These are phyloP conservation scores for Lachancea waltii DNA, from an alignment of 805 yeast species.

Conservation along the genomic window DNA sequence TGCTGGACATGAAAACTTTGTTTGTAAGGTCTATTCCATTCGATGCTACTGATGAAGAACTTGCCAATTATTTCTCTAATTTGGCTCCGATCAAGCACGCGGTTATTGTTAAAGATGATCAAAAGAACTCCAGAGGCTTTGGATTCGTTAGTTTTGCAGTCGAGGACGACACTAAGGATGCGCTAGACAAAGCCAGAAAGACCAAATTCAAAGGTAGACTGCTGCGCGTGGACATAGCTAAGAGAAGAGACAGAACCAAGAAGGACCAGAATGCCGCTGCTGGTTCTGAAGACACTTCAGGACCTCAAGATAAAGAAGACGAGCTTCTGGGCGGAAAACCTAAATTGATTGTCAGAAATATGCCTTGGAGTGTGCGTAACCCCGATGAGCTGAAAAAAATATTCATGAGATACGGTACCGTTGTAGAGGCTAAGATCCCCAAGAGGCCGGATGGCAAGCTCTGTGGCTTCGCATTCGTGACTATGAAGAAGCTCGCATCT, in stretches of 20 bases:
- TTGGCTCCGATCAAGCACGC: conserved; percentile 95
- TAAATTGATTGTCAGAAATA: conserved; percentile 78
- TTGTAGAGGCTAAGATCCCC: conserved; percentile 84
- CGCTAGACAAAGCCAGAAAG: conserved; percentile 61
- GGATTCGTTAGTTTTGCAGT: conserved; percentile 88
- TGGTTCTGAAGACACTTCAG: conserved; percentile 9
- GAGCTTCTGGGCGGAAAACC: conserved; percentile 66
- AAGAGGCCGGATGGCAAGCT: conserved; percentile 79
- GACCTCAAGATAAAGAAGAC: conserved; percentile 33
- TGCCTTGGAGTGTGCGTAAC: conserved; percentile 92
- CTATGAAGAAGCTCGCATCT: conserved; percentile 70
- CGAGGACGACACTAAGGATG: conserved; percentile 77
- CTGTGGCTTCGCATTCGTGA: conserved; percentile 92
- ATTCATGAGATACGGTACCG: conserved; percentile 77
- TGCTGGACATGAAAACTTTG: conserved; percentile 47
- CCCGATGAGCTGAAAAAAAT: conserved; percentile 62
- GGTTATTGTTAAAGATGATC: conserved; percentile 73
- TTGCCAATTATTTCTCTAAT: conserved; percentile 80
- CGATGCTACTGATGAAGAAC: conserved; percentile 72
- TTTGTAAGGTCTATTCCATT: conserved; percentile 83
- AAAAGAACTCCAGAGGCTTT: conserved; percentile 80
- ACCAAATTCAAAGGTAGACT: conserved; percentile 57
- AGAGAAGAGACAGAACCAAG: conserved; percentile 76
- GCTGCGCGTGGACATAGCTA: conserved; percentile 80
- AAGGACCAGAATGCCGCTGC: conserved; percentile 12